Base-by-base conservation (phyloP, 768 basidiomycete genomes). In the Nevesoporus exiguus region DNA sequence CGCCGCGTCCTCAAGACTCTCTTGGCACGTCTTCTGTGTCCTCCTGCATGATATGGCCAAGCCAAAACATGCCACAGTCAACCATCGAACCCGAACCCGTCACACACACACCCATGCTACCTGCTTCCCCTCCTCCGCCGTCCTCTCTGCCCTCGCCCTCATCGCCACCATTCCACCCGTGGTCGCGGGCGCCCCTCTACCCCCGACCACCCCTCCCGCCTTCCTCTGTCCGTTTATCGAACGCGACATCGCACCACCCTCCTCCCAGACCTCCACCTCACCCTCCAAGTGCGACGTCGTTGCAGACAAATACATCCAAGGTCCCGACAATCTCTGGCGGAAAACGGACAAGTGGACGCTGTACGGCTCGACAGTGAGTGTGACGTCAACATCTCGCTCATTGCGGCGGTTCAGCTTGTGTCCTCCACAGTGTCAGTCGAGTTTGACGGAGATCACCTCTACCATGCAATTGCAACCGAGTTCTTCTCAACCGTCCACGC, bases 291-390 rank as follows among this genome's bases (percentile, higher is more conserved):
- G 27, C 15, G 15, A 21, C 5, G 31, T 63, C 50, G 52, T 88
- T n/a, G 82, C 87, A 25, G 77, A 80, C 63, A 81, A 72, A 62
- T 89, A 77, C 65, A 69, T 73, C 36, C 63, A 74, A 58, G 81
- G 73, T n/a, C 34, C 68, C 11, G 83, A 86, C 71, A 81, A 79
- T 5, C 60, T 73, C 50, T 88, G 86, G 86, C 76, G 78, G 40
- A 80, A 76, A 65, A 74, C 79, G 2, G 71, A 74, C 9, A 60
- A 65, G 25, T 89, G 84, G 72, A 80, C 83, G 13, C 70, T 88
- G 36, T 88, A 84, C 60, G 88, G 88, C n/a, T 84, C 83, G n/a
- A 80, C 83, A 14, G 74, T 85, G 36, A 80, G 85, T 63, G 55
- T 72, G 3, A 9, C 34, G 29, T 17, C 7, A 10, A 5, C 31